Conservation (phyloP, 1,139 yeast genomes). For the Suhomyces bribrorum region DNA sequence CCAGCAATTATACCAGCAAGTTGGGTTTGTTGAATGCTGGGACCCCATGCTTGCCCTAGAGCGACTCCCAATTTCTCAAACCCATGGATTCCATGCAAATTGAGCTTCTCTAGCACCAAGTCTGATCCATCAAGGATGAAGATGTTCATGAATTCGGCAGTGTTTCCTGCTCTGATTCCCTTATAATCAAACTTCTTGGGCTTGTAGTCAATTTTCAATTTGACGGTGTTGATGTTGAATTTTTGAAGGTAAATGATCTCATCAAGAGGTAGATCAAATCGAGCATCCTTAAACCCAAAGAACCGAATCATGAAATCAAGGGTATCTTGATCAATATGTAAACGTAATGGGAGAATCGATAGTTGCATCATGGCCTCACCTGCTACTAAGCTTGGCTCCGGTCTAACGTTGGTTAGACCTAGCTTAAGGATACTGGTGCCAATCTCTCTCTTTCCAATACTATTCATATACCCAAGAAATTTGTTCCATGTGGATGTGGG, state of each 20-base stretch:
- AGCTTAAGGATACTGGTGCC: conserved; percentile 66
- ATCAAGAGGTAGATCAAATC: conserved; percentile 60
- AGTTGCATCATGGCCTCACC: conserved; percentile 65
- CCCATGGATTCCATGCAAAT: conserved; percentile 77
- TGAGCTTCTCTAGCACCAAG: conserved; percentile 60
- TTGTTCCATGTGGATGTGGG: conserved; percentile 92
- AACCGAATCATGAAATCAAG: conserved; percentile 79
- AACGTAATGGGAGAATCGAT: conserved; percentile 67
- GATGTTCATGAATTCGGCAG: conserved; percentile 83
- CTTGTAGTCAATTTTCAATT: conserved; percentile 80
- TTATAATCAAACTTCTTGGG: conserved; percentile 86
- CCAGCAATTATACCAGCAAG: conserved; percentile 76
- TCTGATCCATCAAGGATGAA: conserved; percentile 86
- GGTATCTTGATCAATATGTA: conserved; percentile 93
- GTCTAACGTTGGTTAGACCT: conserved; percentile 60
- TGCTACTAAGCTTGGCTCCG: conserved; percentile 63
- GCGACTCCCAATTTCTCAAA: conserved; percentile 56
- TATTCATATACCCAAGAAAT: conserved; percentile 69
- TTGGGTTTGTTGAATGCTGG: conserved; percentile 80
- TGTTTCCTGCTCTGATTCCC: conserved; percentile 82
- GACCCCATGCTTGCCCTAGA: conserved; percentile 76
- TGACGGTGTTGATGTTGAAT: conserved; percentile 61
- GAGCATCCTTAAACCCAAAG: conserved; percentile 72
- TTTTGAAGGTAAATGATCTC: conserved; percentile 71
- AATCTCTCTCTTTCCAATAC: conserved; percentile 67